Evolutionary conservation across 23 red algal genomes (phyloP).

Genomic region (Pyropia haitanensis): DNA sequence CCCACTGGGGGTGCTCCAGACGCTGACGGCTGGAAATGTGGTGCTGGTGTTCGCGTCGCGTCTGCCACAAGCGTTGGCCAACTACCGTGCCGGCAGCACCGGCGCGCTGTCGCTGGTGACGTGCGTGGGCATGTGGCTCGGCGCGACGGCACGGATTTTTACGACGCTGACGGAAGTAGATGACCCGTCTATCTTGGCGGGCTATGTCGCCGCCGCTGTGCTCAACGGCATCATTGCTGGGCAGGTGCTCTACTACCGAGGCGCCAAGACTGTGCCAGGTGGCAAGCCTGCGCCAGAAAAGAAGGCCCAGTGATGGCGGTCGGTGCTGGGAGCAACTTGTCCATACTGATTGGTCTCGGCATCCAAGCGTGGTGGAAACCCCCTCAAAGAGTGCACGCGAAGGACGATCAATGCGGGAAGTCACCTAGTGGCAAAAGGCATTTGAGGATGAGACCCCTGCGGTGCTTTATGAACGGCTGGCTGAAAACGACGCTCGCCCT

Average conservation of each 20-base stretch:
- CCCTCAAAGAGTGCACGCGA: no score
- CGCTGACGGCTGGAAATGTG: slow-evolving; percentile 64
- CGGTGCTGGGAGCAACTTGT: no score
- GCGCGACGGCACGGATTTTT: slow-evolving; percentile 71
- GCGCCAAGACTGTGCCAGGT: neutral
- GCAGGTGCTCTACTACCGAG: slow-evolving; percentile 80
- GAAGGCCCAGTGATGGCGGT: neutral
- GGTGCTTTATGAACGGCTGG: no score
- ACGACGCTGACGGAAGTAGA: slow-evolving; percentile 81
- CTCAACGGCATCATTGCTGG: slow-evolving; percentile 66
- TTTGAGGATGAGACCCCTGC: no score
- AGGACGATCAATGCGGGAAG: no score
- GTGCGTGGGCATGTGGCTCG: slow-evolving; percentile 84
- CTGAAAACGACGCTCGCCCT: no score
- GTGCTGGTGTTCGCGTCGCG: slow-evolving; percentile 47
- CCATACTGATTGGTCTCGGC: no score
- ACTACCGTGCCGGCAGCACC: slow-evolving; percentile 44
- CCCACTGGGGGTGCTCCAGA: slow-evolving; percentile 53
- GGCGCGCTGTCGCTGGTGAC: slow-evolving; percentile 63
- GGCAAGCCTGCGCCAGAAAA: neutral
- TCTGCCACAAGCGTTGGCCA: slow-evolving; percentile 65
- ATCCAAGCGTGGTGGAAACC: no score
- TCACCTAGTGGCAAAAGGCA: no score
- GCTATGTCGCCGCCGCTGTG: slow-evolving; percentile 53
- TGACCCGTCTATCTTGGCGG: slow-evolving; percentile 63